These are phyloP conservation scores for Coemansia linderi DNA, from an alignment of 371 early-diverging fungal species.

Conservation along the genomic window DNA sequence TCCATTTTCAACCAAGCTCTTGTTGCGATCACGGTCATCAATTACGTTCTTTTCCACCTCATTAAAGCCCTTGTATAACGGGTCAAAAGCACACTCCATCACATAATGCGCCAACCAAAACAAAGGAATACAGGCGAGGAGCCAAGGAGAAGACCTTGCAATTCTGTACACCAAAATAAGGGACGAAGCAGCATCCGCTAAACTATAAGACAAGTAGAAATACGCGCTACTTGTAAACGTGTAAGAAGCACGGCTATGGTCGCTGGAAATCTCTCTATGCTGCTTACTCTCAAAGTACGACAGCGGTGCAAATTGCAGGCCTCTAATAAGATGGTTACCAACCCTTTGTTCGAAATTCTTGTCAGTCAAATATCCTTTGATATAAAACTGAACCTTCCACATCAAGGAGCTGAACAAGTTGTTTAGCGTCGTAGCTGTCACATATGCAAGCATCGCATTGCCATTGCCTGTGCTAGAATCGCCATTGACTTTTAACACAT, in stretches of 20 bases:
- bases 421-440: not conserved
- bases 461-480: not conserved
- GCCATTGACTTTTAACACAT: not conserved
- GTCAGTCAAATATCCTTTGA: not conserved
- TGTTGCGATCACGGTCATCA: not conserved
- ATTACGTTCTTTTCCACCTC: not conserved
- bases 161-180: not conserved
- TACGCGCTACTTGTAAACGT: not conserved
- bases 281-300: conserved; percentile 4
- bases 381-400: not conserved
- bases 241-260: not conserved
- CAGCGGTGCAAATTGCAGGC: not conserved
- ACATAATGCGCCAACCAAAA: not conserved
- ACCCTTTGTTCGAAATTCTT: not conserved
- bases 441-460: not conserved
- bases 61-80: not conserved
- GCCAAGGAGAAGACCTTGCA: not conserved
- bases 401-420: not conserved
- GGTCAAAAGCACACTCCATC: not conserved
- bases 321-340: not conserved
- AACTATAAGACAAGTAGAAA: not conserved
- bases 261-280: not conserved
- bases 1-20: not conserved
- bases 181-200: not conserved
- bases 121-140: not conserved